Base-by-base conservation (phyloP, 1,284 basidiomycete genomes). In the Fomes fomentarius region DNA sequence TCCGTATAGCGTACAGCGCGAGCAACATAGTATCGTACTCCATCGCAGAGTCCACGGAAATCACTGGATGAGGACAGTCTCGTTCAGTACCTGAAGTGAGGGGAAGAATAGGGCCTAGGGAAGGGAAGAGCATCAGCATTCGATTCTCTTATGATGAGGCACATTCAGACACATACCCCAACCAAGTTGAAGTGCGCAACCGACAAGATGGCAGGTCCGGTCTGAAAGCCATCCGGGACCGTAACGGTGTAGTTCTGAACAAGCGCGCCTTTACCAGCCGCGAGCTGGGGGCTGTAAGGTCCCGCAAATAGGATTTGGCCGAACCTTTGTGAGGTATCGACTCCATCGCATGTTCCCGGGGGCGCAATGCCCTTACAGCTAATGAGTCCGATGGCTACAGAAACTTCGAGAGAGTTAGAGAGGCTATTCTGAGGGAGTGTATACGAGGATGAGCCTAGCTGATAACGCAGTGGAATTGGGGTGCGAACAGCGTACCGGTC, bases 261-360 rank as follows among this genome's bases (percentile, higher is more conserved):
- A 41, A 46, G 52, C 35, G 17, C 31, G 50, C 35, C 37, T 30
- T 33, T 50, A 2, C 38, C 40, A 1, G 40, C 24, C 14, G 33
- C n/a, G n/a, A 43, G 28, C 21, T 41, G 25, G 0, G 80, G 80
- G 17, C 67, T 56, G 63, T 71, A 84, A 0, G 62, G 51, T 5
- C 81, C 80, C 10, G 66, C 67, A 63, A 80, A 82, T 30, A 83
- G 69, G 47, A 78, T 55, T 3, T 45, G 60, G 2, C 79, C 80
- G n/a, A 83, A 58, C 2, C 59, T 58, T 11, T 73, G 57, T 4
- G 60, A 51, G 38, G 61, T 50, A 44, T 47, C 44, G 19, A 42
- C 39, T 15, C 47, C 56, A 72, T 76, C 1, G 66, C 55, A 25
- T 39, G 46, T 53, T 10, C 53, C 54, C 0, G 48, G 1, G 43